phyloP scores from a whole-genome alignment of 305 asterid genomes.

The Fraxinus floribunda region DNA sequence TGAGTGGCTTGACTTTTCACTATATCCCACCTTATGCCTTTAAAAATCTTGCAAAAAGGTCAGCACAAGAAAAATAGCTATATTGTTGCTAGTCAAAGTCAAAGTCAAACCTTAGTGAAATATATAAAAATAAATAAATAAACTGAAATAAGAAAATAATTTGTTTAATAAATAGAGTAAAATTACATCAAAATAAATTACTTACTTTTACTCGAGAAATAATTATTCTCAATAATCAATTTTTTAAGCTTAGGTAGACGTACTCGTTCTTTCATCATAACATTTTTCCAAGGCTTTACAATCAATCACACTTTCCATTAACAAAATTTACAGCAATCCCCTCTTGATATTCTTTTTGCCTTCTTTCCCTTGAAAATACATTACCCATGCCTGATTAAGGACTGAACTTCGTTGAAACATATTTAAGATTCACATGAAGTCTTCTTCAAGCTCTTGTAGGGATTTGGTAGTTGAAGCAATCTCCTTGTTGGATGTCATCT shows the following conservation, averaged over 20 bases:
- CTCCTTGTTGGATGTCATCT: slow-evolving; percentile 95
- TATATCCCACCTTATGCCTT: neutral
- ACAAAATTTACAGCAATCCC: neutral
- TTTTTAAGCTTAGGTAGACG: neutral
- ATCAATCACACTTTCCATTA: neutral
- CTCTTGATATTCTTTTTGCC: neutral
- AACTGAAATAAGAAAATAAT: neutral
- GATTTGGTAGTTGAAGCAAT: slow-evolving; percentile 79
- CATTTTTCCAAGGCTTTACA: neutral
- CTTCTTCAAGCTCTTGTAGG: slow-evolving; percentile 93
- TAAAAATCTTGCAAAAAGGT: neutral
- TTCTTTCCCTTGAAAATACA: neutral
- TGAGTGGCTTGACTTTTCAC: neutral
- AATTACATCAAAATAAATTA: neutral
- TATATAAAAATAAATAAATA: too few species aligned
- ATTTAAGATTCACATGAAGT: slow-evolving; percentile 67
- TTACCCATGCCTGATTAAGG: neutral
- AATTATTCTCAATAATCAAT: neutral
- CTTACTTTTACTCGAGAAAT: neutral
- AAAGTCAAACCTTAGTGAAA: neutral
- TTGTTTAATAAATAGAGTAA: neutral
- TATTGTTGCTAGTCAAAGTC: neutral
- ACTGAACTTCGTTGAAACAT: neutral
- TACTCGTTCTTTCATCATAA: neutral
- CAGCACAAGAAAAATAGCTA: neutral